Conservation (phyloP, 495 filamentous ascomycete genomes). For the Beverwykella pulmonaria region DNA sequence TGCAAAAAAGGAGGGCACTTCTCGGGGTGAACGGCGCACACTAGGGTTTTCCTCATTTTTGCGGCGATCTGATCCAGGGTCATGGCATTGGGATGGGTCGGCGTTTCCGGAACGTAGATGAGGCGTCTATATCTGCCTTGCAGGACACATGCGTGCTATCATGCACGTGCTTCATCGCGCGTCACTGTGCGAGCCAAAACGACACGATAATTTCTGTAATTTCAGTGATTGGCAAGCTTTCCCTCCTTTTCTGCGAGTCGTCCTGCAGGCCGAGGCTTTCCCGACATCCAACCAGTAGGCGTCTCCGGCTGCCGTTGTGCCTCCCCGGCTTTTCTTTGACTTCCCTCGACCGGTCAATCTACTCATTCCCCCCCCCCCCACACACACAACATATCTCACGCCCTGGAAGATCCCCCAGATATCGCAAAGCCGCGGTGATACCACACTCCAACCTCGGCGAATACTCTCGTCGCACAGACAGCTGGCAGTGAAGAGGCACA, state of each 20-base stretch:
- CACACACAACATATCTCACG: neutral
- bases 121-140: neutral
- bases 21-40: constrained; percentile 42
- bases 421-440: neutral
- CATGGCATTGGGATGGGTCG: constrained; percentile 20
- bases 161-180: neutral
- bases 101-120: constrained; percentile 24
- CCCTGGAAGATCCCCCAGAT: neutral
- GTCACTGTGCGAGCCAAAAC: neutral
- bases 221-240: neutral
- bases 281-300: neutral
- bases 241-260: neutral
- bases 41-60: constrained; percentile 3
- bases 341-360: neutral
- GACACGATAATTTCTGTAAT: neutral
- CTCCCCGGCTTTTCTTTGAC: neutral
- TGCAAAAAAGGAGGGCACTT: constrained; percentile 65
- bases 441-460: neutral
- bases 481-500: neutral
- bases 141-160: neutral
- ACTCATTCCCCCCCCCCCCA: neutral
- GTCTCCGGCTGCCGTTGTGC: neutral
- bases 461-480: neutral
- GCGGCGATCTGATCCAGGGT: neutral
- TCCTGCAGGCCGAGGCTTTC: neutral